phyloP scores from a whole-genome alignment of 2,329 filamentous ascomycete genomes.

The Verticillium isaacii region DNA sequence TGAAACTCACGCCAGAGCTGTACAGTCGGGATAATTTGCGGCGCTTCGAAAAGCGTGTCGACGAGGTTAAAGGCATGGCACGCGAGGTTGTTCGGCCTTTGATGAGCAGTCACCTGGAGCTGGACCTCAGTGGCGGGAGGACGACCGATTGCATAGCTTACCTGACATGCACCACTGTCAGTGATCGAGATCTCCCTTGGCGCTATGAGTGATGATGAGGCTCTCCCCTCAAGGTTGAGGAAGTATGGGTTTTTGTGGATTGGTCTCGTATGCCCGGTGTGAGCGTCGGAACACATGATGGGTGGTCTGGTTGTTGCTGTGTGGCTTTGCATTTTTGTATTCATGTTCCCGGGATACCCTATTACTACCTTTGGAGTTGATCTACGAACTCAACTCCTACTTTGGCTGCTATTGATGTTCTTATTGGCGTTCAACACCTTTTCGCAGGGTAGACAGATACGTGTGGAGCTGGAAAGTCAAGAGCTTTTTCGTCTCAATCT shows the following conservation, averaged over 20 bases:
- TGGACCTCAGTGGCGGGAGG: conserved; percentile 57
- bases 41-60: conserved; percentile 79
- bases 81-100: conserved; percentile 78
- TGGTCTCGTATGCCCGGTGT: neutral
- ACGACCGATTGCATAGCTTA: conserved; percentile 40
- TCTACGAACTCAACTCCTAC: neutral
- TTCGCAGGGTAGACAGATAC: neutral
- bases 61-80: conserved; percentile 82
- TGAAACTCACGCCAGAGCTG: conserved; percentile 75
- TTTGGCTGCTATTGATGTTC: no score
- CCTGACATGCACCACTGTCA: conserved; percentile 45
- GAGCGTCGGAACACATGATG: no score
- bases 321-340: neutral
- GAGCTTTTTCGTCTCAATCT: neutral
- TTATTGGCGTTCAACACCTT: no score
- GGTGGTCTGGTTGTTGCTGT: neutral
- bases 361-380: neutral
- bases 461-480: neutral
- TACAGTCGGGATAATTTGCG: conserved; percentile 84
- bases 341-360: neutral
- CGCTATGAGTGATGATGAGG: conserved; percentile 25
- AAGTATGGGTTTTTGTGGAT: neutral
- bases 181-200: conserved; percentile 48
- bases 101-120: conserved; percentile 79
- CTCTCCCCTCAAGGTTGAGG: no score